Evolutionary conservation across 2,329 filamentous ascomycete species (phyloP), one percentile per base, ranked within the genome.

Genomic region (Pyricularia pennisetigena): DNA sequence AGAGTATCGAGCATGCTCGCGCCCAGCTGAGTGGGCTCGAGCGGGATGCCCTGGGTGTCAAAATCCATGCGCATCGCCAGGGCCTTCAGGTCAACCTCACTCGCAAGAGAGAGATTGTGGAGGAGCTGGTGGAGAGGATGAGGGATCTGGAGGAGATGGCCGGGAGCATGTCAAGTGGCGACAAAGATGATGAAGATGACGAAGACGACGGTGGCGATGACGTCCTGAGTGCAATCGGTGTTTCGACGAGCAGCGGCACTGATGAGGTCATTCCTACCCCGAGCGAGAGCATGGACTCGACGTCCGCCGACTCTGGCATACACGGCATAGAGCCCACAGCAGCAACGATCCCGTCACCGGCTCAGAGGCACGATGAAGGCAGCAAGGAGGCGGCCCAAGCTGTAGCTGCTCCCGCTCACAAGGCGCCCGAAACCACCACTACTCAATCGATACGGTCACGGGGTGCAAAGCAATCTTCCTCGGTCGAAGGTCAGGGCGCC

Each of bases 1-100:
- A 91, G 86, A 94, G 93, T 73, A 81, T 94, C 70, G 86, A 90
- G 72, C 87, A 91, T 75, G 91, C 91, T 24, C 86, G 88, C 59
- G 84, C 83, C 0, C 83, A 91, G 32, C 85, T 94, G 68, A 84
- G 89, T 24, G 88, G 84, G 69, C 83, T 93, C 61, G 91, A 93
- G 75, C 90, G 92, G 73, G 86, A 90, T 72, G 83, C 87, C 6
- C 78, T 86, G 16, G 80, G 78, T n/a, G 79, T 88, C 70, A 88
- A 88, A 75, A 79, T 84, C 35, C 83, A 84, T 68, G 76, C 82
- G 5, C 85, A 85, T 69, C 85, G 87, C 72, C 82, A 87, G 70
- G 85, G 89, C 69, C 75, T 84, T 23, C 89, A 92, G 76, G 78
- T 80, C 26, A 88, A 90, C 70, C 80, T 94, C 35, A 83, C 86